phyloP scores from a whole-genome alignment of 345 rosid species.

The Salix purpurea region DNA sequence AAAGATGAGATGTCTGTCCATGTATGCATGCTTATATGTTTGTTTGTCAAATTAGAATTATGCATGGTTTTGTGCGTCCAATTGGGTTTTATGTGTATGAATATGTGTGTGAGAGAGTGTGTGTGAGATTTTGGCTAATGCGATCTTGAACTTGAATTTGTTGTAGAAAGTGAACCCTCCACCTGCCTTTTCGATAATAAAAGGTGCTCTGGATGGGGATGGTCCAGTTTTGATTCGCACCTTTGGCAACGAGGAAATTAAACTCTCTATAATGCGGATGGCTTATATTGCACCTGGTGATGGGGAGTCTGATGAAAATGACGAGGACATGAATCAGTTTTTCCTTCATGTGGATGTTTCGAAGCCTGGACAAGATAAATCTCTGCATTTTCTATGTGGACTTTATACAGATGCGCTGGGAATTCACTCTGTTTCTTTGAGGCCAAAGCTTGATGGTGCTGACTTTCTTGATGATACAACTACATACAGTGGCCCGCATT shows the following conservation, averaged over 20 bases:
- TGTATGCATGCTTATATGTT: neutral
- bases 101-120: neutral
- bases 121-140: neutral
- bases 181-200: constrained; percentile 52
- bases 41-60: neutral
- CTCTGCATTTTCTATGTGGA: constrained; percentile 80
- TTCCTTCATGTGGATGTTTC: constrained; percentile 80
- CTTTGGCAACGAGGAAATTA: constrained; percentile 65
- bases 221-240: constrained; percentile 71
- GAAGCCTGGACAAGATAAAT: constrained; percentile 60
- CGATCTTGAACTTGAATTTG: neutral
- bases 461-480: constrained; percentile 37
- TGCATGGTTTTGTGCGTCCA: neutral
- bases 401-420: constrained; percentile 91
- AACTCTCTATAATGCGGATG: constrained; percentile 60
- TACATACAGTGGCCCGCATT: constrained; percentile 67
- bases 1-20: neutral
- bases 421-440: constrained; percentile 78
- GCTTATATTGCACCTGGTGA: constrained; percentile 41
- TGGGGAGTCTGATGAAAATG: constrained; percentile 45
- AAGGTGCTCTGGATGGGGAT: constrained; percentile 61
- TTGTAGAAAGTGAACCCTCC: constrained; percentile 86
- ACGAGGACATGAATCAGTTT: constrained; percentile 69
- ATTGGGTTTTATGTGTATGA: neutral
- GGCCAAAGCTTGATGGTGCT: constrained; percentile 51